Evolutionary conservation across 306 rosid genomes (phyloP), one percentile per base, ranked within the genome.

Genomic region (Trichosanthes cucumerina): DNA sequence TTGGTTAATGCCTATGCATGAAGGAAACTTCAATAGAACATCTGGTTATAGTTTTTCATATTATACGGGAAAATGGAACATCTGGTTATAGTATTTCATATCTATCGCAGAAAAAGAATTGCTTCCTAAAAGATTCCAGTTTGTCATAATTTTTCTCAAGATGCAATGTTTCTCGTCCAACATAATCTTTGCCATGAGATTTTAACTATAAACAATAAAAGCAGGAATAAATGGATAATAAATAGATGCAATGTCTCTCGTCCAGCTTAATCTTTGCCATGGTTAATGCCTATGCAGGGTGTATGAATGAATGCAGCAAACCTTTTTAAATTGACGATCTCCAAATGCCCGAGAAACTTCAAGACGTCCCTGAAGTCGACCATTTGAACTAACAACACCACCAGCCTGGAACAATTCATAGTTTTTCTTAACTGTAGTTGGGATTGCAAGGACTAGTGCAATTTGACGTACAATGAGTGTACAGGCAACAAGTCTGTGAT

Each of bases 331-430:
- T 80, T 91, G 97, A 26, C 93, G 92, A 80, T 93, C 98, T 74
- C 98, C 98, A 52, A 91, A 84, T 71, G 93, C 93, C 79, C 98
- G 88, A 81, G 97, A 93, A 81, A 93, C 92, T 86, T 93, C 97
- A 43, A 93, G 93, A 14, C 96, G 96, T 15, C 96, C 98, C 83
- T 91, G 97, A 41, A 91, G 63, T 81, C 93, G 90, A 69, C 97
- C 98, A 85, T 93, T 92, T 77, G 97, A 85, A 82, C 96, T 78
- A 85, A 93, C 95, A 76, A 81, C 79, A 82, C 96, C 98, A 62
- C 97, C 97, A 78, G 93, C 95, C 98, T 93, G 92, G 54, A 79
- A 79, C 3, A 72, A 49, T 47, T 15, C 59, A 47, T 72, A 16
- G 15, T 26, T 31, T 19, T 73, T 33, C 16, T 68, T 19, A 72